phyloP scores from a whole-genome alignment of 352 stramenopile genomes.

The Globisporangium nagaii region DNA sequence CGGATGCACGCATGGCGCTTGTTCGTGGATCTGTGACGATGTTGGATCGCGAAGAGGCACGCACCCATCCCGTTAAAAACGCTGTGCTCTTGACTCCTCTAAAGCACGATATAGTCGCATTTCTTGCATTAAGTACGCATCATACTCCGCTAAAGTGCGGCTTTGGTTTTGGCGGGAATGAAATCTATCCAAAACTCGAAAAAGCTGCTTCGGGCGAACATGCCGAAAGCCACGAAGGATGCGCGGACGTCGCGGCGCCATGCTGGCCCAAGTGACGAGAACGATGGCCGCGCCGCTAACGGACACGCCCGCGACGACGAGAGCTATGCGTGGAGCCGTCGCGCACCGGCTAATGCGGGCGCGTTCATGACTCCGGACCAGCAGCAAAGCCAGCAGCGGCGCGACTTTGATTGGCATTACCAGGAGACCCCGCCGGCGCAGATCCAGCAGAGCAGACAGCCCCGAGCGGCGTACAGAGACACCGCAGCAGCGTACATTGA shows the following conservation, averaged over 20 bases:
- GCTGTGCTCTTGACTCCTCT: too few species aligned
- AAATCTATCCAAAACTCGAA: neutral
- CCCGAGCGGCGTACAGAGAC: neutral
- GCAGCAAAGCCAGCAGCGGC: neutral
- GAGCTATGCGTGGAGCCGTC: neutral
- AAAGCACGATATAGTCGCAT: too few species aligned
- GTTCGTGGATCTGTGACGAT: too few species aligned
- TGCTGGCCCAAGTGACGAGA: neutral
- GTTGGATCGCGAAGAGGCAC: too few species aligned
- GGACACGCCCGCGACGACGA: neutral
- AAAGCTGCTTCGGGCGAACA: neutral
- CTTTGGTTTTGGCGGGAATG: neutral
- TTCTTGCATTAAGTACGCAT: too few species aligned
- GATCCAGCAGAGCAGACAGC: conserved; percentile 3
- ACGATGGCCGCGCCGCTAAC: neutral
- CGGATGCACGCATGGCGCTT: too few species aligned
- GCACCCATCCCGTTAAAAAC: too few species aligned
- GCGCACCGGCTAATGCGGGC: neutral
- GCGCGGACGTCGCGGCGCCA: neutral
- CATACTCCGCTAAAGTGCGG: too few species aligned
- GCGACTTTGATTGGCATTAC: conserved; percentile 9
- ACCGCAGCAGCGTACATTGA: too few species aligned
- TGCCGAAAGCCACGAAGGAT: neutral
- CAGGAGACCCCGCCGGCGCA: conserved; percentile 12
- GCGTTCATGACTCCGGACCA: conserved; percentile 9